Base-by-base conservation (phyloP, 768 basidiomycete species). In the Lentinus tigrinus region DNA sequence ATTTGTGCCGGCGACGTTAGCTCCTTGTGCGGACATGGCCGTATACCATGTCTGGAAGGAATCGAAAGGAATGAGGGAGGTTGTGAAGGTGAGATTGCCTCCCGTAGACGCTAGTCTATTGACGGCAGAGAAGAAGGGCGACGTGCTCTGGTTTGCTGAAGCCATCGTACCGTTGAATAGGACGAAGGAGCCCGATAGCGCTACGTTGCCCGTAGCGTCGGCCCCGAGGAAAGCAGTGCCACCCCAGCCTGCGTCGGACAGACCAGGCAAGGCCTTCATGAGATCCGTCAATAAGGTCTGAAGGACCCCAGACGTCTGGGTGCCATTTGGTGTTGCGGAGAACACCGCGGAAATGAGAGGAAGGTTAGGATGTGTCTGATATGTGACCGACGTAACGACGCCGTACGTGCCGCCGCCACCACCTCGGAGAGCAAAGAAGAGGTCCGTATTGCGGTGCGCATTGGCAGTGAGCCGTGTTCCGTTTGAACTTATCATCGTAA, bases 401-500 rank as follows among this genome's bases (percentile, higher is more conserved):
- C 70, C 75, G 52, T 71, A 76, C 0, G 73, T 72, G 13, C 69
- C 69, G 8, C 74, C 73, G 0, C 74, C 78, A 2, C 78, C 78
- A 10, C 78, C 78, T 8, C 76, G 66, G 23, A 84, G 74, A 21
- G 81, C 82, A 54, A 76, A 85, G 69, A 82, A 83, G 0, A 83
- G 72, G 66, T 84, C 81, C 54, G 73, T 52, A 56, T 83, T 78
- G 60, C 81, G 67, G 44, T 69, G 71, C 21, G 72, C 74, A 65
- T 81, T 83, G 2, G 71, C 81, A 5, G 71, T 72, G 27, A 77
- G 73, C 56, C 69, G 67, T 36, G 70, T 58, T 0, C 83, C 83
- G 63, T 81, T 78, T 0, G 83, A 80, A 8, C 81, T 82, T 4
- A 84, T 79, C 7, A 83, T 69, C 58, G 78, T 79, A 69, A 75